phyloP scores from a whole-genome alignment of 129 eudicot genomes.

The Sambucus nigra region DNA sequence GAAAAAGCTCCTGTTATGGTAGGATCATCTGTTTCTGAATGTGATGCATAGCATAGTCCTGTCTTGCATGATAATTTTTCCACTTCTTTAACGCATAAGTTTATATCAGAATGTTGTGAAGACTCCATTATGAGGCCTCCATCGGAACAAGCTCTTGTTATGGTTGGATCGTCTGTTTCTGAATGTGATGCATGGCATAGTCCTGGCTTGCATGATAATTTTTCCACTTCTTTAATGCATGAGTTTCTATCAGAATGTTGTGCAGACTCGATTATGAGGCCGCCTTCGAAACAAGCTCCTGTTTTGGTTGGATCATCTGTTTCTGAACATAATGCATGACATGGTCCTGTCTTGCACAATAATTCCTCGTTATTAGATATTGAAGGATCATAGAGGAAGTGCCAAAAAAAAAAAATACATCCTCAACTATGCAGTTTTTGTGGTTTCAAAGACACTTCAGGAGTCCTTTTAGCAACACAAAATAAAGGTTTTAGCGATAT shows the following conservation, averaged over 20 bases:
- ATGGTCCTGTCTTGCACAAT: constrained; percentile 2
- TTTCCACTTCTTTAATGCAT: not conserved
- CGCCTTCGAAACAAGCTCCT: not conserved
- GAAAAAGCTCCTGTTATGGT: too few species aligned
- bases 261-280: not conserved
- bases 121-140: not conserved
- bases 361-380: not conserved
- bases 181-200: constrained; percentile 4
- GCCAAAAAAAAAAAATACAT: too few species aligned
- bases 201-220: not conserved
- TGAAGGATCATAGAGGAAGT: not conserved
- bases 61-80: too few species aligned
- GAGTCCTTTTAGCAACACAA: too few species aligned
- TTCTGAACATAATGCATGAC: constrained; percentile 2
- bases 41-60: too few species aligned
- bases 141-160: not conserved
- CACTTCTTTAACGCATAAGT: too few species aligned
- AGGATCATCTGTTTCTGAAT: too few species aligned
- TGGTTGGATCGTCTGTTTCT: constrained; percentile 4
- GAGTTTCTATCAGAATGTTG: not conserved
- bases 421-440: too few species aligned
- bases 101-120: too few species aligned
- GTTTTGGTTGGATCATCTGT: constrained; percentile 9
- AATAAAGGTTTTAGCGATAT: too few species aligned
- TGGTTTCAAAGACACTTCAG: too few species aligned